Evolutionary conservation across 495 filamentous ascomycete species (phyloP), one percentile per base, ranked within the genome.

Genomic region (Xylona heveae): DNA sequence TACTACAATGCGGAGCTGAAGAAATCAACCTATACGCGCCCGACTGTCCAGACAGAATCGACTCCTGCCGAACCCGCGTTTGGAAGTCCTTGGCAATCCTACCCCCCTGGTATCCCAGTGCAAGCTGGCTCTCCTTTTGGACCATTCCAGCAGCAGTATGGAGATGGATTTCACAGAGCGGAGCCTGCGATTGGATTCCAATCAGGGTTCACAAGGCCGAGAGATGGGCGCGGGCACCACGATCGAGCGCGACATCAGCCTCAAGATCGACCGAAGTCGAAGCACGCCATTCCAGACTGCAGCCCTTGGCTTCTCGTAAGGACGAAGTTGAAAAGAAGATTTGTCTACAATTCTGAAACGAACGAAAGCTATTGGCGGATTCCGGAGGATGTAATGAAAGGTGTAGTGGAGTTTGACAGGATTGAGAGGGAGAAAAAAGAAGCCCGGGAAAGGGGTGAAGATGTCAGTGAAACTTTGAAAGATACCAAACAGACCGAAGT

Each of bases 321-420:
- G 43, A 97, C 88, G 4, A 93, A 79, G 43, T 61, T 80, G 41
- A 78, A 78, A 13, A 64, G 90, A 31, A 61, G 81, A 31, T 97
- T 97, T 49, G 82, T 81, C 2, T 74, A 90, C 52, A 93, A 95
- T 42, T 55, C 65, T 0, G 63, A 67, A 29, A 83, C 76, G 28
- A 75, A 82, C 18, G 70, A 80, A 40, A 94, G 84, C 48, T 78
- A 83, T 52, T 97, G 88, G 88, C 78, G 74, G 41, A 76, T 91
- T 36, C 85, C 88, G 2, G 62, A 73, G 30, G 71, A 90, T 42
- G 63, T 97, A 7, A 16, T 38, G 19, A 53, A 53, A 16, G 33
- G 23, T 4, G 15, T 34, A 26, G 30, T 25, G 31, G 24, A 40
- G 30, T 40, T 12, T 3, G 34, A 21, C 4, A 52, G 30, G 43